Percentiles rank a stretch among this genome's conserved stretches.
Conservation (phyloP, 805 yeast genomes). For the Scheffersomyces stipitis region DNA sequence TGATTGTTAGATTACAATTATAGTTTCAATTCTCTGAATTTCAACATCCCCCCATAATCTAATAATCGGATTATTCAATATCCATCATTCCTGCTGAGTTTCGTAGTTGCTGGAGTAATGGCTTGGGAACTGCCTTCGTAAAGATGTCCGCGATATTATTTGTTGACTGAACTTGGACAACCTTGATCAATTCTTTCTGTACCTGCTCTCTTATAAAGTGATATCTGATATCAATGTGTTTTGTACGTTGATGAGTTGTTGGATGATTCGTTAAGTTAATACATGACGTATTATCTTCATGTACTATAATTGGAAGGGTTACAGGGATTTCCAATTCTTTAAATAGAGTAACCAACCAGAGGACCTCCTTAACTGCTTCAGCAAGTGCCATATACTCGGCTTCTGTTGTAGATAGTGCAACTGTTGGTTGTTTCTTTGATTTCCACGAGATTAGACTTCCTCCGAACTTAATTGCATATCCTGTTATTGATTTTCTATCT, state of each 20-base stretch:
- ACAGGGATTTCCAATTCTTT: not conserved
- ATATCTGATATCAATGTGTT: not conserved
- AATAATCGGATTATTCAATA: not conserved
- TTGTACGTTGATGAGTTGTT: not conserved
- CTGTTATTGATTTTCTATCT: slow-evolving; percentile 5
- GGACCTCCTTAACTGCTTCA: slow-evolving; percentile 8
- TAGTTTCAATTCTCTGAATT: too few species aligned
- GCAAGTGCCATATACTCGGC: slow-evolving; percentile 11
- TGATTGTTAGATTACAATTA: too few species aligned
- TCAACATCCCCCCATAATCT: not conserved
- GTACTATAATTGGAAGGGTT: not conserved
- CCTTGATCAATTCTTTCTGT: too few species aligned
- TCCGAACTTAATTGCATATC: slow-evolving; percentile 2
- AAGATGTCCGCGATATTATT: not conserved
- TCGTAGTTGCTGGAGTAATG: not conserved
- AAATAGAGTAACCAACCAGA: slow-evolving; percentile 7
- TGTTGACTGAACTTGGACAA: not conserved
- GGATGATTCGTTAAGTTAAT: not conserved
- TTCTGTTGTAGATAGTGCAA: slow-evolving; percentile 12
- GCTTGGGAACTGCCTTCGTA: not conserved
- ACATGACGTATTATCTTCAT: not conserved
- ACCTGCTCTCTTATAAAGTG: not conserved
- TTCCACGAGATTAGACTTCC: slow-evolving; percentile 14
- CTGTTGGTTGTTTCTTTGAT: slow-evolving; percentile 10
- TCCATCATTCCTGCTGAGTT: not conserved